phyloP scores from a whole-genome alignment of 2,329 filamentous ascomycete genomes.

The Microsporum ferrugineum region DNA sequence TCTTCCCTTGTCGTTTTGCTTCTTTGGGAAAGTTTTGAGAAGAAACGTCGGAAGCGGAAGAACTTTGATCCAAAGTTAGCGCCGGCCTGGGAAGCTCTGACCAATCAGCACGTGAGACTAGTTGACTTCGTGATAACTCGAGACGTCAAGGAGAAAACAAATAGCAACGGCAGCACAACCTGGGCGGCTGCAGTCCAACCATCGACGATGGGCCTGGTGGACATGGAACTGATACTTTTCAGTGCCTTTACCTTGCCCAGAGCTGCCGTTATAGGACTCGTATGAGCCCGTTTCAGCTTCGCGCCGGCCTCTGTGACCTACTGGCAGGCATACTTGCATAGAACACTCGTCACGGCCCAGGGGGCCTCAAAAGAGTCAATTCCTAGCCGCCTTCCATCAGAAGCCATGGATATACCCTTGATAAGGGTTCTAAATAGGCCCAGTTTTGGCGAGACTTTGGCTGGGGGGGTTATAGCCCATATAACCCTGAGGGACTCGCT shows the following conservation, averaged over 20 bases:
- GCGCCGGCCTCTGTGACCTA: not conserved
- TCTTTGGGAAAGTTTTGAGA: not conserved
- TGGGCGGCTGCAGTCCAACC: not conserved
- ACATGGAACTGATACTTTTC: not conserved
- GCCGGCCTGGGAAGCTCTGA: not conserved
- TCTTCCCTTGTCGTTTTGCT: not conserved
- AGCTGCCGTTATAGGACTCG: not conserved
- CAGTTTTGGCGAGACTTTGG: not conserved
- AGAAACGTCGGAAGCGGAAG: not conserved
- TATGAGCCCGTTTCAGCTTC: not conserved
- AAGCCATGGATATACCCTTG: not conserved
- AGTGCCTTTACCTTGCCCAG: not conserved
- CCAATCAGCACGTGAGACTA: conserved; percentile 4
- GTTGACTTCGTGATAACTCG: not conserved
- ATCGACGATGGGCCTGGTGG: not conserved
- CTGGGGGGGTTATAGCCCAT: conserved; percentile 1
- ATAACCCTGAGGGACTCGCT: not conserved
- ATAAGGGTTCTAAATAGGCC: not conserved
- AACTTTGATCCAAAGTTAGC: not conserved
- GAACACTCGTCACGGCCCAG: not conserved
- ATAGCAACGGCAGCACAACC: not conserved
- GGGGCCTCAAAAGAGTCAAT: not conserved
- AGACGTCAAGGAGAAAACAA: not conserved
- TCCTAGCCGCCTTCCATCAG: not conserved
- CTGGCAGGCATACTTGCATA: not conserved